Conservation (phyloP, 352 stramenopile genomes). For the Globisporangium abappressorium region DNA sequence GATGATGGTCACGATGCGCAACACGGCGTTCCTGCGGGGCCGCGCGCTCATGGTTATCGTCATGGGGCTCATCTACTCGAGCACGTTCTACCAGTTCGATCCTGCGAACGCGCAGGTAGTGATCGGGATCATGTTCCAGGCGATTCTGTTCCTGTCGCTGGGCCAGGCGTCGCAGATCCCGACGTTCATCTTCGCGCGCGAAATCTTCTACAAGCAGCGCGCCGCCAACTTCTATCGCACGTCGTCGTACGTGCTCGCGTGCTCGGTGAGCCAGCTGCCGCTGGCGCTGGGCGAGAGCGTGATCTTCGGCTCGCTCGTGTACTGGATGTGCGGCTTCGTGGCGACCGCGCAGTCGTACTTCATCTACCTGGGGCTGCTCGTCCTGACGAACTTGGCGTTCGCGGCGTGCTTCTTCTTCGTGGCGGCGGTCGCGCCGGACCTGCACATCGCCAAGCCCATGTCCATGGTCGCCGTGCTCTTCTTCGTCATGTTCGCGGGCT, state of each 20-base stretch:
- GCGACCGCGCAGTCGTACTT: background rate
- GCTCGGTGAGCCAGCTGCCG: constrained; percentile 6
- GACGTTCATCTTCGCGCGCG: constrained; percentile 5
- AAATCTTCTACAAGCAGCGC: constrained; percentile 11
- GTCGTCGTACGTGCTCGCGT: constrained; percentile 3
- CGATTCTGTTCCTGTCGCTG: background rate
- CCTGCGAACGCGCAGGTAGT: background rate
- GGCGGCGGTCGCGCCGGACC: background rate
- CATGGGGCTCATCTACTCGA: constrained; percentile 42
- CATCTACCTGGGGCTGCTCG: background rate
- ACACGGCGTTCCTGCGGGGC: constrained; percentile 32
- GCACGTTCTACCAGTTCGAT: constrained; percentile 37
- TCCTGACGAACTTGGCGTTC: constrained; percentile 6
- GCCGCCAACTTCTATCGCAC: constrained; percentile 4
- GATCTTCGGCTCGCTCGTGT: constrained; percentile 76
- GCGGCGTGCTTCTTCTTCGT: constrained; percentile 7
- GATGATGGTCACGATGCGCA: constrained; percentile 47
- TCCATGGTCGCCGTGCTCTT: background rate
- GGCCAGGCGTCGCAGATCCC: constrained; percentile 6
- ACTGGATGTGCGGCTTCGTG: constrained; percentile 79
- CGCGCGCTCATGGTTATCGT: constrained; percentile 35
- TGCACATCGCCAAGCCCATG: background rate
- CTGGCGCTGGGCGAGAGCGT: background rate
- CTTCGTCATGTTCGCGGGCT: background rate
- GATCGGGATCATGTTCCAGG: background rate